Evolutionary conservation across 2,329 filamentous ascomycete genomes (phyloP).

Genomic region (Curvularia hawaiiensis): DNA sequence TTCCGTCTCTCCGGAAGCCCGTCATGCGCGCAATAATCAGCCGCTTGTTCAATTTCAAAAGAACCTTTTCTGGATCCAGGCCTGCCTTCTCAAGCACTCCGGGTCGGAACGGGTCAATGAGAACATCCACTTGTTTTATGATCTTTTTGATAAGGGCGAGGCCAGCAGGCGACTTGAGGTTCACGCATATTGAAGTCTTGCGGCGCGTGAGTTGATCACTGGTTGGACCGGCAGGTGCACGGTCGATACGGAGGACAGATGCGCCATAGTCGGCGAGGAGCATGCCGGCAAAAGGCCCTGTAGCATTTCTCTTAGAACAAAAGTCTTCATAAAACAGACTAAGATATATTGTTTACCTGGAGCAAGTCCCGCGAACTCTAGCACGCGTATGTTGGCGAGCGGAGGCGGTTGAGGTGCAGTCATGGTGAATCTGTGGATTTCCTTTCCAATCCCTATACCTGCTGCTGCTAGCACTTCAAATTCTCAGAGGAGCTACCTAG

Average conservation of each 20-base stretch:
- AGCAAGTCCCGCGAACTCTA: constrained; percentile 69
- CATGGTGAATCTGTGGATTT: constrained; percentile 22
- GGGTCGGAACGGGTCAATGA: constrained; percentile 93
- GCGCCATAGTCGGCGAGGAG: constrained; percentile 84
- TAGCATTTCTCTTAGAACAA: not conserved
- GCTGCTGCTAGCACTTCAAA: constrained; percentile 2
- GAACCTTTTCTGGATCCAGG: constrained; percentile 69
- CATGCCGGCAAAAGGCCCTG: constrained; percentile 86
- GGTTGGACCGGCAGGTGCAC: constrained; percentile 54
- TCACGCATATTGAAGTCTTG: constrained; percentile 79
- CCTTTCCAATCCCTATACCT: not conserved
- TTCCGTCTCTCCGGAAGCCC: constrained; percentile 85
- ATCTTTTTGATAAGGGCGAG: constrained; percentile 70
- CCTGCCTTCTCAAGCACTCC: constrained; percentile 86
- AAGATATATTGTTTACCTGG: constrained; percentile 51
- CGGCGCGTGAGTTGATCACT: constrained; percentile 79
- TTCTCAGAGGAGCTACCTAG: not conserved
- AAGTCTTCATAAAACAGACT: not conserved
- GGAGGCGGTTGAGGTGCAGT: constrained; percentile 51
- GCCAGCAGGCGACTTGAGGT: constrained; percentile 73
- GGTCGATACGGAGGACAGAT: constrained; percentile 85
- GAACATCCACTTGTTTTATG: constrained; percentile 68
- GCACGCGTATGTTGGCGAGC: constrained; percentile 63
- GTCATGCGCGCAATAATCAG: constrained; percentile 86
- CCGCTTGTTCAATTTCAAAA: constrained; percentile 71